Evolutionary conservation across 169 alveolate species (phyloP), one percentile per base, ranked within the genome.

Genomic region (Cryptosporidium muris): DNA sequence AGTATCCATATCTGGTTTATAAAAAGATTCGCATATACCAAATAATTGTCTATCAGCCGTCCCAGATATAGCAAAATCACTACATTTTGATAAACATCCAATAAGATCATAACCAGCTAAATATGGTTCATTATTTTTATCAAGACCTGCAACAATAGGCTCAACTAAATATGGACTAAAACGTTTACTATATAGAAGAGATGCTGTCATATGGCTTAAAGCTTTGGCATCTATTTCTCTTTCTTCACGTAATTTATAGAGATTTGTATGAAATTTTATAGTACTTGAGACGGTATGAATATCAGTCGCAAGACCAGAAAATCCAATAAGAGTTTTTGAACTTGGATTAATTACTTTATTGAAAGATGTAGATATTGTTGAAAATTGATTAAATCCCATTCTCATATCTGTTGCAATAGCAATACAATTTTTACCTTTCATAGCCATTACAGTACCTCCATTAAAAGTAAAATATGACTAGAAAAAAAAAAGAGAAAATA

Each of bases 401-500:
- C 99, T 90, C 88, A 94, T 91, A 82, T 97, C 99, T 25, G 97
- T 91, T 47, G 98, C 99, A 74, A 97, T 95, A 16, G 98, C 98
- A 16, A 96, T 98, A 80, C 99, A 97, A 66, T 94, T 93, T 25
- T 96, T 91, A 58, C 99, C 99, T 12, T 94, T 91, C 99, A 97
- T 97, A n/a, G 98, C 99, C 80, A 97, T 93, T 58, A 96, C 95
- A 52, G 98, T 96, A 58, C 97, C 96, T 4, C 99, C 99, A 90
- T 97, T 97, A 92, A 96, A 97, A 64, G 92, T 89, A 66, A 89
- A 81, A 64, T 93, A 92, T 45, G 89, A 81, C 89, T 81, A 67
- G 25, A 48, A 1, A 11, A 12, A 12, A 11, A 9, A 65, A 25
- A 53, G 0, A 25, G 25, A 25, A 25, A 25, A 25, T 25, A 25